Evolutionary conservation across 1,139 yeast genomes (phyloP), one percentile per base, ranked within the genome.

Genomic region (Ogataea hybrid): DNA sequence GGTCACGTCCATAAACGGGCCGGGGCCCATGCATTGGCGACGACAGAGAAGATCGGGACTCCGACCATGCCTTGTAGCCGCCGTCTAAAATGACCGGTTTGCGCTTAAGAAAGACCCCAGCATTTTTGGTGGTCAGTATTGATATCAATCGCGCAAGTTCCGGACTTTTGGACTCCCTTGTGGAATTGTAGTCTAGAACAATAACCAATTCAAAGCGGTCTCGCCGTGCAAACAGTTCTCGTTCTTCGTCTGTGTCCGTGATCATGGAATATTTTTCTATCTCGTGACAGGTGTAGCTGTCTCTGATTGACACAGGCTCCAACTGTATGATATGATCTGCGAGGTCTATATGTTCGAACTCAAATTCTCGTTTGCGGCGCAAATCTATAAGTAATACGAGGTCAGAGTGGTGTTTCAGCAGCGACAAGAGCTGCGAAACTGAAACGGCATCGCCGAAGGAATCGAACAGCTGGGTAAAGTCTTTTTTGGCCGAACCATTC

Each of bases 41-140:
- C 16, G 37, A 42, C 6, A 51, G 7, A 61, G 67, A 21, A 20
- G 49, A 49, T 39, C 51, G 52, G 23, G 51, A 58, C 10, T 57
- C 59, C 11, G 58, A 49, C 84, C 84, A 79, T 5, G 69, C 68
- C 8, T 61, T 56, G 30, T 71, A 61, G 0, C 84, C 84, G 11
- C 83, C 84, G 5, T 63, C 60, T n/a, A 87, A 58, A 11, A 85
- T 48, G 5, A 82, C 72, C 0, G 86, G 78, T 3, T 73, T 63
- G 16, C 77, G 64, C 29, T 63, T 66, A 46, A 84, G 70, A 0
- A 81, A 80, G 51, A 67, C 54, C 2, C 67, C 64, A 28, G 71
- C 61, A 20, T 72, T 69, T 36, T 62, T 59, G 18, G 58, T 59
- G 41, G 60, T 63, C 11, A 78, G 53, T 4, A 70, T 64, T 4